phyloP scores from a whole-genome alignment of 2,329 filamentous ascomycete genomes.

The Orbilia javanica region DNA sequence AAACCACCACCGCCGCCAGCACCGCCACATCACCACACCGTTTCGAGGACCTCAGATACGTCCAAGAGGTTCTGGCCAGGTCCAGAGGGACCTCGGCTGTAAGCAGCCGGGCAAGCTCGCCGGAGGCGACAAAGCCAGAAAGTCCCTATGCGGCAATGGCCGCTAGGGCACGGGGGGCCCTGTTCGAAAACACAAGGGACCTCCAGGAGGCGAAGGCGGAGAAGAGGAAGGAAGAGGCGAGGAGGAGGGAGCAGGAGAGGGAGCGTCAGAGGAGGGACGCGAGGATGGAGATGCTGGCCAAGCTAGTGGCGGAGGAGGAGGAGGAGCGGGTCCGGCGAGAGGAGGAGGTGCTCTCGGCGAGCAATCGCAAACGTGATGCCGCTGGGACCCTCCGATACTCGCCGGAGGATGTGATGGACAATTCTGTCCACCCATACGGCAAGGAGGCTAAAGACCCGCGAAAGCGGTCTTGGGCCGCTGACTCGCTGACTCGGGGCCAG shows the following conservation, averaged over 20 bases:
- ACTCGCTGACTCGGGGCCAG: slow-evolving; percentile 11
- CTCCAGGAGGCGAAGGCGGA: slow-evolving; percentile 38
- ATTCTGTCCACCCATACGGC: slow-evolving; percentile 40
- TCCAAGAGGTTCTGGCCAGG: slow-evolving; percentile 47
- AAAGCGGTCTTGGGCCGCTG: slow-evolving; percentile 35
- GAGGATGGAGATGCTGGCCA: slow-evolving; percentile 47
- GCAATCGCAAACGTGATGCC: slow-evolving; percentile 46
- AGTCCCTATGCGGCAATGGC: slow-evolving; percentile 31
- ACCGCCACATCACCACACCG: slow-evolving; percentile 1
- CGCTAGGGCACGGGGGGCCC: slow-evolving; percentile 35
- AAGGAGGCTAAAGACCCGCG: slow-evolving; percentile 26
- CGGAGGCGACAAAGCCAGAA: slow-evolving; percentile 27
- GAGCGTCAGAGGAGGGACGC: slow-evolving; percentile 47
- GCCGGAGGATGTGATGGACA: slow-evolving; percentile 35
- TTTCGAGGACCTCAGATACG: slow-evolving; percentile 48
- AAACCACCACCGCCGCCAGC: not conserved
- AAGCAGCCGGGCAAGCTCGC: slow-evolving; percentile 42
- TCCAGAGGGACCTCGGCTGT: slow-evolving; percentile 38
- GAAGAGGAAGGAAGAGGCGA: slow-evolving; percentile 37
- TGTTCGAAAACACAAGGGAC: slow-evolving; percentile 46
- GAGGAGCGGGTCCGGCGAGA: slow-evolving; percentile 1
- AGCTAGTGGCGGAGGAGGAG: slow-evolving; percentile 43
- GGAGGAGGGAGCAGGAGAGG: slow-evolving; percentile 37
- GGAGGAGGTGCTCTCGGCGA: slow-evolving; percentile 36
- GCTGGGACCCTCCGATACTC: slow-evolving; percentile 47